These are phyloP conservation scores for Coccomyxa sp. DNA, from an alignment of 139 green algal species.

Conservation along the genomic window DNA sequence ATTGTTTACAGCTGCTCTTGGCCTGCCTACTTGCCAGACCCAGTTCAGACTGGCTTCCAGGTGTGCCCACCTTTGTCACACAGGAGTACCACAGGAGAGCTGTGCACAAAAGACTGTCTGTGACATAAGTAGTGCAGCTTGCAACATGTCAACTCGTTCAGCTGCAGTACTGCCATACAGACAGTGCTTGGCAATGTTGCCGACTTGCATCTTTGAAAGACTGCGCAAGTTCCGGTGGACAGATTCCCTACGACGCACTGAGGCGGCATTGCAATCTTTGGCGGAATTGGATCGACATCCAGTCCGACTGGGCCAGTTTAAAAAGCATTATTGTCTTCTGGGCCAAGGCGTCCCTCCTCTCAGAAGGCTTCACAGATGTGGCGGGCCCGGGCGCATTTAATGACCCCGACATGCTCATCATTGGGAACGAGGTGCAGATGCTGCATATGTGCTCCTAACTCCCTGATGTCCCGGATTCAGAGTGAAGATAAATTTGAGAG, in stretches of 20 bases:
- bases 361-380: slow-evolving; percentile 2
- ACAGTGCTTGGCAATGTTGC: not conserved
- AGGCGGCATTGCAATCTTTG: slow-evolving; percentile 6
- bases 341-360: not conserved
- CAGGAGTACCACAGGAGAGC: not conserved
- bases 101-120: no score
- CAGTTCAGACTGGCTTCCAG: not conserved
- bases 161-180: no score
- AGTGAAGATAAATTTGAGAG: no score
- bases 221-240: not conserved
- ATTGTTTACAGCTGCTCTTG: slow-evolving; percentile 15
- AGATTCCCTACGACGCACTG: slow-evolving; percentile 6
- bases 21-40: slow-evolving; percentile 10
- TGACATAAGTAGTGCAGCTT: not conserved
- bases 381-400: slow-evolving; percentile 10
- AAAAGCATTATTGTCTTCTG: slow-evolving; percentile 6
- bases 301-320: not conserved
- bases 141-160: not conserved
- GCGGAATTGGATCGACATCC: slow-evolving; percentile 16
- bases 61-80: not conserved
- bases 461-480: no score
- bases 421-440: slow-evolving; percentile 4
- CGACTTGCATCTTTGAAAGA: not conserved
- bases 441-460: not conserved
- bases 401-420: slow-evolving; percentile 20